Base-by-base conservation (phyloP, 2,329 filamentous ascomycete genomes). In the Aspergillus sp. region DNA sequence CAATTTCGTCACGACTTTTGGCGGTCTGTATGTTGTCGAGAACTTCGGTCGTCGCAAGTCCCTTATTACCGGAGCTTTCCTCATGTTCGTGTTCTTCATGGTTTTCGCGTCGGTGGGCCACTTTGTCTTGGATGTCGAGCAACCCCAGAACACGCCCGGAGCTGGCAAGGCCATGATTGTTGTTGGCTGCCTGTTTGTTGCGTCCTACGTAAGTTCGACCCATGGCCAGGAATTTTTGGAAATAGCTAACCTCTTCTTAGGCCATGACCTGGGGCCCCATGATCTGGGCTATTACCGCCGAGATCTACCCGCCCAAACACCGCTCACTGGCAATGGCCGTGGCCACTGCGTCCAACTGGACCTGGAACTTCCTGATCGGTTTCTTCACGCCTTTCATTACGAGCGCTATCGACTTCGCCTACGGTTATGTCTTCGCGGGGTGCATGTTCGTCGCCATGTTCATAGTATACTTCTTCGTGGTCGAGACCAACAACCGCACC, bases 351-450 rank as follows among this genome's bases (percentile, higher is more conserved):
- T 75, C 80, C 12, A 88, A 88, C 61, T 88, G 82, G 82, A 37
- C 52, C 7, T 82, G 77, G 75, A 81, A 83, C 55, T 85, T 85
- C 58, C 58, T 80, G 46, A 67, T 82, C 42, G 72, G 74, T 0
- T 86, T 86, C 66, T 85, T 86, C 65, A 85, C 82, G 0, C 78
- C 81, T 0, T 86, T 85, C 56, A 86, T 86, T 53, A 82, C 78
- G 0, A 61, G 66, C 0, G 69, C 72, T 1, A 86, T 86, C 35
- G 73, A 80, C 44, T 86, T 80, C 55, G 69, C 71, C 6, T 85
- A 85, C 48, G 82, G 82, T 2, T 84, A 85, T 41, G 75, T 88
- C 26, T 86, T 86, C 53, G 81, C 81, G 0, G 78, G 69, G 0
- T 86, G 80, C 49, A 81, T 82, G 46, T 60, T 82, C 5, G 63